These are phyloP conservation scores for Lathyrus oleraceus DNA, from an alignment of 306 rosid species.

Conservation along the genomic window DNA sequence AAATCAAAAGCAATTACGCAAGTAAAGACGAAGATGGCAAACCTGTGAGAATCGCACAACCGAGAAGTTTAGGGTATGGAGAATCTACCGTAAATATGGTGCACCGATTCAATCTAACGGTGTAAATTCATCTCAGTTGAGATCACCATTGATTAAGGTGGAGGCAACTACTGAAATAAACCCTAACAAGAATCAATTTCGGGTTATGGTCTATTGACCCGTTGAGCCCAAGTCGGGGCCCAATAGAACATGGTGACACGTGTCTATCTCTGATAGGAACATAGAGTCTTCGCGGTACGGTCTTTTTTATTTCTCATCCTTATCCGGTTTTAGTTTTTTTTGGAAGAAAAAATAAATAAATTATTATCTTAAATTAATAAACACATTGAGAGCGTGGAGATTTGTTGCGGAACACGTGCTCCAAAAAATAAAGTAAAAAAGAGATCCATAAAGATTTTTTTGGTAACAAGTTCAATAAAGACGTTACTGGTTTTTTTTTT, in stretches of 20 bases:
- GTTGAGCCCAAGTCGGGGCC: background rate
- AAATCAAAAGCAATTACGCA: no score
- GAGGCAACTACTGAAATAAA: background rate
- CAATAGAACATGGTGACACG: background rate
- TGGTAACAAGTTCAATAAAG: background rate
- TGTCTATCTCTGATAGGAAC: background rate
- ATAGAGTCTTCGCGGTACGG: background rate
- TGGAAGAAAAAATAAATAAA: background rate
- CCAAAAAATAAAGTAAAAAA: background rate
- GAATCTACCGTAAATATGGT: background rate
- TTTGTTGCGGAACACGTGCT: background rate
- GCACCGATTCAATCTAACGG: background rate
- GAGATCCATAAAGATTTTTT: background rate
- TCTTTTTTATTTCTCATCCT: constrained; percentile 17
- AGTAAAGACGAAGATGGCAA: no score
- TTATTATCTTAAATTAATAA: background rate
- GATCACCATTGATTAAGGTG: background rate
- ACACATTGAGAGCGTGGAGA: background rate
- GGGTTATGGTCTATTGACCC: background rate
- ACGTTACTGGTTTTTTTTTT: no score
- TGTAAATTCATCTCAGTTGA: background rate
- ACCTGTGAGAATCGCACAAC: background rate
- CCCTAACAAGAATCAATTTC: background rate
- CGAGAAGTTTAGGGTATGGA: background rate
- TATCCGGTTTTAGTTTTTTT: background rate